A percentile compares a stretch with the other conserved stretches of the same genome.
These are phyloP conservation scores for Aureobasidium mangrovei DNA, from an alignment of 2,329 filamentous ascomycete species.

Conservation along the genomic window DNA sequence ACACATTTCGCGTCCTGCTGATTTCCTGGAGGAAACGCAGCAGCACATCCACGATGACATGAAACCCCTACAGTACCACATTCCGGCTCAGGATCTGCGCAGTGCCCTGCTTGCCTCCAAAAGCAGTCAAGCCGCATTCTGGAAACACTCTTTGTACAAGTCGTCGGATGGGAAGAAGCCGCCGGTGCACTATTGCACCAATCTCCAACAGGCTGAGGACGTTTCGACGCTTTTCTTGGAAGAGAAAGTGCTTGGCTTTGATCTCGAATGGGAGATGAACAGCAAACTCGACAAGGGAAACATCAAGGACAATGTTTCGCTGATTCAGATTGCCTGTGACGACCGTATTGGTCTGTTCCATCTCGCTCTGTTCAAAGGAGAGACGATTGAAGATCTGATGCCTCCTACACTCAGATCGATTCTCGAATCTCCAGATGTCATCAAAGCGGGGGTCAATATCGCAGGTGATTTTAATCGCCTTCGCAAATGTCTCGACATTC, in stretches of 20 bases:
- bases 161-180: slow-evolving; percentile 47
- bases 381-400: slow-evolving; percentile 47
- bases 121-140: slow-evolving; percentile 28
- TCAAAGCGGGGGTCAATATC: slow-evolving; percentile 71
- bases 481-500: slow-evolving; percentile 54
- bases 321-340: slow-evolving; percentile 75
- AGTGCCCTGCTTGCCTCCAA: slow-evolving; percentile 6
- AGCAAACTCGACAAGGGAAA: slow-evolving; percentile 27
- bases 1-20: not conserved
- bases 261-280: slow-evolving; percentile 69
- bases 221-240: slow-evolving; percentile 57
- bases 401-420: slow-evolving; percentile 61
- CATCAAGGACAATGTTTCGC: slow-evolving; percentile 61
- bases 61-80: not conserved
- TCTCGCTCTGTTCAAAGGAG: slow-evolving; percentile 49
- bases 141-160: slow-evolving; percentile 61
- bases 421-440: slow-evolving; percentile 60
- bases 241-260: slow-evolving; percentile 72
- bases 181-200: slow-evolving; percentile 70
- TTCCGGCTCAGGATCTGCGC: slow-evolving; percentile 8
- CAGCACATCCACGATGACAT: no score
- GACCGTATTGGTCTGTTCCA: slow-evolving; percentile 76
- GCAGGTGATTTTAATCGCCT: slow-evolving; percentile 58
- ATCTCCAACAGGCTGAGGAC: slow-evolving; percentile 56
- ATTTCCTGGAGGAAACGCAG: not conserved